Conservation (phyloP, 192 early-diverging fungal genomes). For the Backusella circina region DNA sequence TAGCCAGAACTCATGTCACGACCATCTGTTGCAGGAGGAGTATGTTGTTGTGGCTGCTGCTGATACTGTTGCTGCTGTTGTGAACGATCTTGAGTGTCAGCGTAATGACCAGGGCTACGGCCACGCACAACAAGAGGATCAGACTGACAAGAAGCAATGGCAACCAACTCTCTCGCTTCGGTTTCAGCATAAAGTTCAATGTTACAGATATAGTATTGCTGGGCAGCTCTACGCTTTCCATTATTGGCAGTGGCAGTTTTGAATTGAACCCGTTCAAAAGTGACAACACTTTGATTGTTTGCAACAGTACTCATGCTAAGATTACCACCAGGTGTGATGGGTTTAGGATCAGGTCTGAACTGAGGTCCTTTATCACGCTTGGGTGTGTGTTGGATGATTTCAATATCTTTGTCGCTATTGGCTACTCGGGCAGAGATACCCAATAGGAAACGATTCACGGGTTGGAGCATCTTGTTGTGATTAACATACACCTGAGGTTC, state of each 20-base stretch:
- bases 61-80: background rate
- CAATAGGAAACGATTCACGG: conserved; percentile 58
- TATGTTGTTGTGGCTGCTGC: background rate
- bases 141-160: conserved; percentile 61
- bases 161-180: conserved; percentile 43
- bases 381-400: conserved; percentile 71
- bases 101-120: conserved; percentile 87
- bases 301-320: conserved; percentile 26
- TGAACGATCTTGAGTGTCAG: conserved; percentile 34
- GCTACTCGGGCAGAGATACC: conserved; percentile 60
- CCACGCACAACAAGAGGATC: conserved; percentile 83
- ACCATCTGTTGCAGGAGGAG: background rate
- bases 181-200: conserved; percentile 70
- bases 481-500: conserved; percentile 12
- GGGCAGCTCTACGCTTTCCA: conserved; percentile 82
- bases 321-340: conserved; percentile 41
- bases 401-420: conserved; percentile 52
- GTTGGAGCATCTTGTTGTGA: conserved; percentile 40
- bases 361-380: conserved; percentile 88
- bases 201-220: conserved; percentile 82
- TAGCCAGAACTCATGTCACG: background rate
- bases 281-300: conserved; percentile 47
- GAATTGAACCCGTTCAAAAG: conserved; percentile 92
- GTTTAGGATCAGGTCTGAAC: conserved; percentile 46
- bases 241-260: conserved; percentile 93